Conservation (phyloP, 2,329 filamentous ascomycete genomes). For the Nannizziopsis arthrosporioides region DNA sequence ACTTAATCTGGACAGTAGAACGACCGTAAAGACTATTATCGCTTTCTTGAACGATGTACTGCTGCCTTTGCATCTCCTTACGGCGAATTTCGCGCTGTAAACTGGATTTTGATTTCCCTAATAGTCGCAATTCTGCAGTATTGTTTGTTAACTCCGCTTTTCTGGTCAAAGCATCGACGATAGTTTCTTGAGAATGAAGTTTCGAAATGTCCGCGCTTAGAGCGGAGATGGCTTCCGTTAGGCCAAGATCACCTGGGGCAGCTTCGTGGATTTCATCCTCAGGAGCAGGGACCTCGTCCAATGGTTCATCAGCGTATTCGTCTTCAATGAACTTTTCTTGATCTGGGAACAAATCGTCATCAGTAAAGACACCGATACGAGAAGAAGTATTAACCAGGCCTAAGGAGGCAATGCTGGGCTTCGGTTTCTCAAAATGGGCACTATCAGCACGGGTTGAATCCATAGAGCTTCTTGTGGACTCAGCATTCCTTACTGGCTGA, state of each 20-base stretch:
- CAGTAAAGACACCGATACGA: conserved; percentile 81
- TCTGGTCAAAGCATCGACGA: conserved; percentile 78
- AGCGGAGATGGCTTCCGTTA: conserved; percentile 82
- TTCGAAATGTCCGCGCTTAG: conserved; percentile 88
- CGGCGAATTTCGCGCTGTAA: conserved; percentile 81
- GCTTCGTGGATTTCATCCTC: conserved; percentile 85
- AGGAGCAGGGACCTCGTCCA: conserved; percentile 46
- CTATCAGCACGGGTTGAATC: conserved; percentile 42
- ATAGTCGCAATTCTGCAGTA: conserved; percentile 77
- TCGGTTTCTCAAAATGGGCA: conserved; percentile 43
- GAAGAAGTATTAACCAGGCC: conserved; percentile 81
- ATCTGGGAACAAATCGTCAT: conserved; percentile 86
- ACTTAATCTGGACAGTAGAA: conserved; percentile 78
- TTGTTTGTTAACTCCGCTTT: conserved; percentile 98
- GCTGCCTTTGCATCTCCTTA: conserved; percentile 90
- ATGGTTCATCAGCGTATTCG: conserved; percentile 63
- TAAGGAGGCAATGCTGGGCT: conserved; percentile 79
- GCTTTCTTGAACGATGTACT: conserved; percentile 94
- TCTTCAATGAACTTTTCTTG: conserved; percentile 68
- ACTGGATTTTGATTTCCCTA: conserved; percentile 88
- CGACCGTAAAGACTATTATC: conserved; percentile 94
- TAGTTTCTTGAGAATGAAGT: conserved; percentile 72
- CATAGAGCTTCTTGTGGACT: conserved; percentile 51
- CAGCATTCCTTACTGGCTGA: conserved; percentile 45
- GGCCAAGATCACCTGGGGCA: conserved; percentile 80